A percentile compares a stretch with the other conserved stretches of the same genome.
Conservation (phyloP, 1,139 yeast genomes). For the Hemisphaericaspora lyxosophila region DNA sequence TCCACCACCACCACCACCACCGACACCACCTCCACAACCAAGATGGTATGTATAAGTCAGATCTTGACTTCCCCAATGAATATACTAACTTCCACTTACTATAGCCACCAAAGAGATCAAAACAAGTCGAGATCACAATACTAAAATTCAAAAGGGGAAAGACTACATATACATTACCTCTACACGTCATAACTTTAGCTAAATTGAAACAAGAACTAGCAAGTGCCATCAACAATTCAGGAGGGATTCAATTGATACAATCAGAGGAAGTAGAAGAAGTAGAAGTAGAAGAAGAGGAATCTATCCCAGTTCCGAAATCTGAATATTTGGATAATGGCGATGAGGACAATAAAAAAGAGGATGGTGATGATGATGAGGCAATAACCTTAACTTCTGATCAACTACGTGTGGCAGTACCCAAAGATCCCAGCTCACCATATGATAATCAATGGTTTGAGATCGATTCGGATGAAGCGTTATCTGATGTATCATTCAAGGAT, state of each 20-base stretch:
- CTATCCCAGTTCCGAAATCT: conserved; percentile 28
- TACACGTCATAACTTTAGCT: conserved; percentile 24
- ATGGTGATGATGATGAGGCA: conserved; percentile 24
- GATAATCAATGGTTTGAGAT: conserved; percentile 42
- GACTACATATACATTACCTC: conserved; percentile 44
- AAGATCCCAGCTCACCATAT: conserved; percentile 39
- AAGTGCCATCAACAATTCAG: conserved; percentile 43
- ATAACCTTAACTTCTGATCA: conserved; percentile 19
- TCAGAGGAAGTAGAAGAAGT: conserved; percentile 19
- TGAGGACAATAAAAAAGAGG: conserved; percentile 24
- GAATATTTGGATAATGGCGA: conserved; percentile 24
- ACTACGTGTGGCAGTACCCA: conserved; percentile 43
- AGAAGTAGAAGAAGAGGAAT: conserved; percentile 19
- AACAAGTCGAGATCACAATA: conserved; percentile 24
- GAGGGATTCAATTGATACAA: conserved; percentile 34
- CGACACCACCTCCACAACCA: background rate
- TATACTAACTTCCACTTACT: conserved; percentile 17
- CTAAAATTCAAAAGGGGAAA: conserved; percentile 45
- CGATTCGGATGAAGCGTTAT: conserved; percentile 24
- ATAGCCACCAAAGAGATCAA: conserved; percentile 33
- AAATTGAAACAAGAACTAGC: conserved; percentile 34
- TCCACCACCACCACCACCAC: too few species aligned
- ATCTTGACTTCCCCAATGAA: background rate
- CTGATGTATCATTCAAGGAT: conserved; percentile 32
- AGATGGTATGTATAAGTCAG: conserved; percentile 9